Percentiles rank a stretch among this genome's conserved stretches.
Conservation (phyloP, 2,329 filamentous ascomycete genomes). For the Davidsoniella australis region DNA sequence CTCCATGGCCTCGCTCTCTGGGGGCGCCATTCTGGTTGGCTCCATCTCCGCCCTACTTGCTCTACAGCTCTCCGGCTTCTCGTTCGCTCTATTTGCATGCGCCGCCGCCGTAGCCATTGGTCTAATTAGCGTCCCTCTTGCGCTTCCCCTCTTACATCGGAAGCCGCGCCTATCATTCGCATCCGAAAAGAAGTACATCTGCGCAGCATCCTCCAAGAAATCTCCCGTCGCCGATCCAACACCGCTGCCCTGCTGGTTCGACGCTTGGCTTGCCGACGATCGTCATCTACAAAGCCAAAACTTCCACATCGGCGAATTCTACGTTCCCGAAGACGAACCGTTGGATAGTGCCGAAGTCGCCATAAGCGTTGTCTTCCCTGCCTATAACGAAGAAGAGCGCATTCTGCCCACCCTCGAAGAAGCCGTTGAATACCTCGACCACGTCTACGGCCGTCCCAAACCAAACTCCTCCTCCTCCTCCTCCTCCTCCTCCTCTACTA, state of each 20-base stretch:
- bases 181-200: slow-evolving; percentile 75
- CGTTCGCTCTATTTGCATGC: slow-evolving; percentile 7
- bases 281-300: slow-evolving; percentile 19
- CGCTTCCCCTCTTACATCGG: slow-evolving; percentile 62
- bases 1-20: background rate
- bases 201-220: slow-evolving; percentile 37
- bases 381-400: slow-evolving; percentile 83
- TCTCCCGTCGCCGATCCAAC: slow-evolving; percentile 17
- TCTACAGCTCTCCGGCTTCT: background rate
- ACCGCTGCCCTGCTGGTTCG: slow-evolving; percentile 71
- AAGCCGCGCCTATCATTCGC: slow-evolving; percentile 55
- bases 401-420: slow-evolving; percentile 76
- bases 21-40: background rate
- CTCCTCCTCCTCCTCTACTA: slow-evolving; percentile 6
- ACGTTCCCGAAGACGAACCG: slow-evolving; percentile 29
- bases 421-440: slow-evolving; percentile 71
- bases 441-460: slow-evolving; percentile 45
- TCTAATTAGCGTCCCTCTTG: slow-evolving; percentile 17
- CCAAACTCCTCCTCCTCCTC: slow-evolving; percentile 6
- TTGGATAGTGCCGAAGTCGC: slow-evolving; percentile 67
- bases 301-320: slow-evolving; percentile 24
- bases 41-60: background rate
- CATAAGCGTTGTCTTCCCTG: slow-evolving; percentile 82
- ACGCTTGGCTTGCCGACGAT: slow-evolving; percentile 50
- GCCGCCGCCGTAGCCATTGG: slow-evolving; percentile 1